phyloP scores from a whole-genome alignment of 2,329 filamentous ascomycete genomes.

The Ophiocordyceps sinensis region DNA sequence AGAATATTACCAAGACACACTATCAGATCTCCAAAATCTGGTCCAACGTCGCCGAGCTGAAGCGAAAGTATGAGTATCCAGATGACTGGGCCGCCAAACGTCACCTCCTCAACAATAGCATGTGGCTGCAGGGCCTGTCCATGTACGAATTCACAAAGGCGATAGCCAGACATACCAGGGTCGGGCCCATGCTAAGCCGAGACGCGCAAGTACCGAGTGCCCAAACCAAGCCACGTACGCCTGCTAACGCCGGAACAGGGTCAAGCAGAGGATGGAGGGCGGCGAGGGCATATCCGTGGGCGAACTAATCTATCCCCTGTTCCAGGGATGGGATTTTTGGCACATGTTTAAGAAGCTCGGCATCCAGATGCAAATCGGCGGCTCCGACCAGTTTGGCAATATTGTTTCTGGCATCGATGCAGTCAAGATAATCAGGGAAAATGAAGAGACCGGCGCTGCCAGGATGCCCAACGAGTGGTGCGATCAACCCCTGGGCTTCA shows the following conservation, averaged over 20 bases:
- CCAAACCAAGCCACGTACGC: not conserved
- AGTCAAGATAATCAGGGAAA: slow-evolving; percentile 57
- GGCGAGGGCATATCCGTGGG: slow-evolving; percentile 89
- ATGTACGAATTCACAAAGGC: slow-evolving; percentile 63
- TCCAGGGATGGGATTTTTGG: slow-evolving; percentile 98
- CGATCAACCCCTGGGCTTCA: slow-evolving; percentile 65
- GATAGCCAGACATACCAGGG: slow-evolving; percentile 57
- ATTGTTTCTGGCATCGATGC: slow-evolving; percentile 82
- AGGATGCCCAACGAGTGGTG: slow-evolving; percentile 26
- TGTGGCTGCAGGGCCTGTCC: slow-evolving; percentile 62
- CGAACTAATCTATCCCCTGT: slow-evolving; percentile 83
- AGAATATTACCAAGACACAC: slow-evolving; percentile 54
- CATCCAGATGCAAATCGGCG: slow-evolving; percentile 80
- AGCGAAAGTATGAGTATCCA: slow-evolving; percentile 48
- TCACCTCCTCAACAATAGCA: slow-evolving; percentile 64
- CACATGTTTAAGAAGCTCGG: slow-evolving; percentile 54
- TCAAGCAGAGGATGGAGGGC: slow-evolving; percentile 69
- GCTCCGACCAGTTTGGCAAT: slow-evolving; percentile 93
- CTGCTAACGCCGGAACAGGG: slow-evolving; percentile 22
- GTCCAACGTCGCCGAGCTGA: slow-evolving; percentile 54
- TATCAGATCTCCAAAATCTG: slow-evolving; percentile 61
- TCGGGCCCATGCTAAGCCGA: slow-evolving; percentile 77
- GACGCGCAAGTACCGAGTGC: slow-evolving; percentile 53
- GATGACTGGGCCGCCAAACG: slow-evolving; percentile 51
- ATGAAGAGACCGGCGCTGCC: slow-evolving; percentile 29